Conservation (phyloP, 208 protist genomes). For the Leishmania martiniquensis region DNA sequence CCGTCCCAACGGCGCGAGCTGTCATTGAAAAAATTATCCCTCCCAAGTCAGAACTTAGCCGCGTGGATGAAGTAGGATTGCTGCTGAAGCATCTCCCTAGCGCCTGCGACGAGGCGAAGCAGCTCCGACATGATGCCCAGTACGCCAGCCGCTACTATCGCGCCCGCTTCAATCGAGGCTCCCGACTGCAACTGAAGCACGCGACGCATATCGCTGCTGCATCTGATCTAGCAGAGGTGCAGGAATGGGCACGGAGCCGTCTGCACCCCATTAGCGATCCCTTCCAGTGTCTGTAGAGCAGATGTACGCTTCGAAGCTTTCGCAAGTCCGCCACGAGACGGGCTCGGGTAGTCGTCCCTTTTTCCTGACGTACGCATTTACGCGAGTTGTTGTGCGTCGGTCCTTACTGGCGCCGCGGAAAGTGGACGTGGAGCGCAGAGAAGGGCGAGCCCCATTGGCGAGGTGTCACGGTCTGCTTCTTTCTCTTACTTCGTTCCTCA, state of each 20-base stretch:
- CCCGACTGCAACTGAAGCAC: conserved; percentile 48
- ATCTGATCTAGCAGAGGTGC: conserved; percentile 25
- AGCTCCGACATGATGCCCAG: conserved; percentile 46
- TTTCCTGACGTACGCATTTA: neutral
- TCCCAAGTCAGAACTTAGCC: conserved; percentile 14
- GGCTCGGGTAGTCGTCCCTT: neutral
- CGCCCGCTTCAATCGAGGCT: conserved; percentile 55
- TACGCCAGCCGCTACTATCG: conserved; percentile 72
- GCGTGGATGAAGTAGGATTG: conserved; percentile 51
- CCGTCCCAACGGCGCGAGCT: conserved; percentile 12
- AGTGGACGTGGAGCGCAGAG: neutral
- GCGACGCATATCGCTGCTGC: neutral
- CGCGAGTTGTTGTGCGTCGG: no score
- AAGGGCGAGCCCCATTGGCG: neutral
- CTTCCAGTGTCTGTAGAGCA: conserved; percentile 20
- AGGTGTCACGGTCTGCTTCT: neutral
- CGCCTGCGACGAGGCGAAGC: conserved; percentile 55
- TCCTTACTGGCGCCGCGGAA: neutral
- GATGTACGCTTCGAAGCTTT: no score
- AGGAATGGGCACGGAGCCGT: conserved; percentile 31
- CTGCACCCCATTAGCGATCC: conserved; percentile 26
- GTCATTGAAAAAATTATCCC: conserved; percentile 33
- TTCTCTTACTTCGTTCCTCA: neutral
- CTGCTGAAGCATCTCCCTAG: conserved; percentile 57
- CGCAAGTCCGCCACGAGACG: neutral